phyloP scores from a whole-genome alignment of 345 rosid species.

The Lagerstroemia speciosa region DNA sequence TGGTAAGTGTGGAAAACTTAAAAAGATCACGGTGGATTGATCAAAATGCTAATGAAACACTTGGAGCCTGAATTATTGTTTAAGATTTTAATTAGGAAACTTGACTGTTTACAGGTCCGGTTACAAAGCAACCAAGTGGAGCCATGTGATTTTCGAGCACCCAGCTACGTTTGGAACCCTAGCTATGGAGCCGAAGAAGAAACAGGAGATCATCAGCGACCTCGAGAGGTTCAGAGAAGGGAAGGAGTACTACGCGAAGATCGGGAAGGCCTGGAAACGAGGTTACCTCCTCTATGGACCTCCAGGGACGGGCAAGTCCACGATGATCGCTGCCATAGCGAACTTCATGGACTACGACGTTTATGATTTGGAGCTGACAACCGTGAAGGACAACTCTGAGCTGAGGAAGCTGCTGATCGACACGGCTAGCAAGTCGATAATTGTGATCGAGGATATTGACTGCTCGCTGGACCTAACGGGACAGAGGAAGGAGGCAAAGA shows the following conservation, averaged over 20 bases:
- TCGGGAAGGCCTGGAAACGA: slow-evolving; percentile 14
- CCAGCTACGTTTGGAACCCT: slow-evolving; percentile 8
- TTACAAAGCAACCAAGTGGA: background rate
- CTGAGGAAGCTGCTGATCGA: slow-evolving; percentile 11
- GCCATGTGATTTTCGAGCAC: slow-evolving; percentile 10
- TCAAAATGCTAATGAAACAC: too few species aligned
- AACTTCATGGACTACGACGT: slow-evolving; percentile 8
- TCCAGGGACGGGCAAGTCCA: slow-evolving; percentile 14
- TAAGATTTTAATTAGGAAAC: background rate
- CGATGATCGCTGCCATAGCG: slow-evolving; percentile 15
- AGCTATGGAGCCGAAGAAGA: slow-evolving; percentile 9
- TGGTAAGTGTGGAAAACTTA: background rate
- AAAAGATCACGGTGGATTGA: background rate
- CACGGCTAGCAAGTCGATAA: slow-evolving; percentile 8
- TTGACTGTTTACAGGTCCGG: background rate
- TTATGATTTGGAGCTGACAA: slow-evolving; percentile 10
- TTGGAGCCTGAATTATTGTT: too few species aligned
- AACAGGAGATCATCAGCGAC: slow-evolving; percentile 6
- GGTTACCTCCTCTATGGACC: slow-evolving; percentile 13
- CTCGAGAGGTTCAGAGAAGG: background rate
- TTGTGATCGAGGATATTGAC: slow-evolving; percentile 17
- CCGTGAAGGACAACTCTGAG: slow-evolving; percentile 10
- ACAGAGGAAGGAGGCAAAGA: slow-evolving; percentile 6
- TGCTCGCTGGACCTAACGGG: slow-evolving; percentile 11
- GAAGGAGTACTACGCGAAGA: slow-evolving; percentile 2